Conservation (phyloP, 768 basidiomycete species). For the Macrolepiota albuminosa region DNA sequence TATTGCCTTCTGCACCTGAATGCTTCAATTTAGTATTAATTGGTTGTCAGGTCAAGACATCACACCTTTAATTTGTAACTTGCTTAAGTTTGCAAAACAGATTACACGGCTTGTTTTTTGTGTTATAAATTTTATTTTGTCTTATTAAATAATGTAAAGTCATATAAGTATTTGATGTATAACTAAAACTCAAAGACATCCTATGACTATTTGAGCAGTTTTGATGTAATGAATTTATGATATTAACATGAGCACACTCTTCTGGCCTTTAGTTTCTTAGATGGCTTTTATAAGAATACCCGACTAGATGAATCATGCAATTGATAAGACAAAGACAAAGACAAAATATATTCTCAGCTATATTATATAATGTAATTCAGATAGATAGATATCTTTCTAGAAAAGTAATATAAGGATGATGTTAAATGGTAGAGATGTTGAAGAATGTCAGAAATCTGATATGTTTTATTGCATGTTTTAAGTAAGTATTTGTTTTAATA, state of each 20-base stretch:
- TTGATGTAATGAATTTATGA: not conserved
- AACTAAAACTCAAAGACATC: not conserved
- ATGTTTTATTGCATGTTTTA: no score
- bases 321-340: not conserved
- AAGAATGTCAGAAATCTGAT: no score
- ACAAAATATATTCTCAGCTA: no score
- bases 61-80: slow-evolving; percentile 10
- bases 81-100: slow-evolving; percentile 13
- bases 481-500: no score
- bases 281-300: not conserved
- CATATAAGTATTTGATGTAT: not conserved
- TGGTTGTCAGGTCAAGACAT: not conserved
- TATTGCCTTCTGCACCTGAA: slow-evolving; percentile 9
- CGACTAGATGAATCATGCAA: slow-evolving; percentile 9
- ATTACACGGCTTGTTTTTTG: slow-evolving; percentile 10
- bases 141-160: slow-evolving; percentile 3
- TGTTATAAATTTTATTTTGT: slow-evolving; percentile 1
- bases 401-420: no score
- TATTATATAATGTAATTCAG: no score
- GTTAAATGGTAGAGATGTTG: no score
- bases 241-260: not conserved
- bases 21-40: slow-evolving; percentile 7
- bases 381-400: no score
- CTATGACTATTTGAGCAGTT: not conserved
- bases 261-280: not conserved